Evolutionary conservation across 2,329 filamentous ascomycete species (phyloP).

Genomic region (Dactylellina drechsleri): DNA sequence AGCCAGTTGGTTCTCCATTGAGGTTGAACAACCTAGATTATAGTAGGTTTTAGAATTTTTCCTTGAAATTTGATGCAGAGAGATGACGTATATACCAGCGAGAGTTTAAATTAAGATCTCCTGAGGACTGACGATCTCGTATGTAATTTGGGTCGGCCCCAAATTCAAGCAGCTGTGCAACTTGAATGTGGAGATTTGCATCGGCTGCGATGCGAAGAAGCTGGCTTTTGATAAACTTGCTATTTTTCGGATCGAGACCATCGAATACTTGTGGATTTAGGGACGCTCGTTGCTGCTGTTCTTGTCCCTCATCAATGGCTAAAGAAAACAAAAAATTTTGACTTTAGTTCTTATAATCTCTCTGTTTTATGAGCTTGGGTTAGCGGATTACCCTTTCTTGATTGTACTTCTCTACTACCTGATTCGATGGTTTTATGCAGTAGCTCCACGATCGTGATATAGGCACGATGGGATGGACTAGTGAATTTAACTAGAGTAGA

Average conservation of each 20-base stretch:
- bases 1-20: too few species aligned
- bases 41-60: too few species aligned
- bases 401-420: constrained; percentile 4
- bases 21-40: too few species aligned
- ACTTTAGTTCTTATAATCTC: neutral
- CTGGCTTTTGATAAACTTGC: constrained; percentile 21
- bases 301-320: neutral
- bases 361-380: neutral
- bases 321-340: neutral
- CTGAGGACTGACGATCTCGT: neutral
- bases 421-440: constrained; percentile 1
- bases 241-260: neutral
- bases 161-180: neutral
- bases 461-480: constrained; percentile 9
- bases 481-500: constrained; percentile 47
- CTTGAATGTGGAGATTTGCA: constrained; percentile 5
- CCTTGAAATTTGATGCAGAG: too few species aligned
- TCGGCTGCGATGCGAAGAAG: constrained; percentile 32
- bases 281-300: constrained; percentile 1
- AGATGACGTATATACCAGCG: constrained; percentile 7
- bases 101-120: constrained; percentile 4
- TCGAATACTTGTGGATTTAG: neutral
- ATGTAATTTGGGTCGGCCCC: constrained; percentile 35
- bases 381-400: constrained; percentile 21
- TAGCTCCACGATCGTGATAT: constrained; percentile 11